These are phyloP conservation scores for Dissophora ornata DNA, from an alignment of 192 early-diverging fungal species.

Conservation along the genomic window DNA sequence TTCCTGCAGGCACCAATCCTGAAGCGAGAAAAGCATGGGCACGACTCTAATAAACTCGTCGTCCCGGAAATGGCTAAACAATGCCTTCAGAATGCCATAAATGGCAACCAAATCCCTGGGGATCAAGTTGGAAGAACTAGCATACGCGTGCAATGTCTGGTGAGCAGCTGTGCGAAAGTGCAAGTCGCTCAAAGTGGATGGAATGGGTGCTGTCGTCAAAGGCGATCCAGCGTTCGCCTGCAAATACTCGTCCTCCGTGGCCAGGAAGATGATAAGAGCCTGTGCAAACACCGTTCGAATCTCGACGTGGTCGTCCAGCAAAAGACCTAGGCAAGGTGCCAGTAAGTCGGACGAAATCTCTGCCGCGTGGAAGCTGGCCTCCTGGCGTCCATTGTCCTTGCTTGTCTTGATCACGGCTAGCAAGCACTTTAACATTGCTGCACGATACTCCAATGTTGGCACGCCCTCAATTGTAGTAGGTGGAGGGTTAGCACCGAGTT, in stretches of 20 bases:
- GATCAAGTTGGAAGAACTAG: constrained; percentile 18
- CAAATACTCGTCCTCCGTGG: constrained; percentile 38
- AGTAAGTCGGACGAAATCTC: constrained; percentile 55
- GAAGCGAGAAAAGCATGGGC: constrained; percentile 43
- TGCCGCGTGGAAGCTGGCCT: constrained; percentile 36
- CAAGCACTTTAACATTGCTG: constrained; percentile 59
- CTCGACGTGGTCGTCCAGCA: constrained; percentile 45
- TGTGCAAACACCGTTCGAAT: constrained; percentile 55
- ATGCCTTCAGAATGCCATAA: constrained; percentile 37
- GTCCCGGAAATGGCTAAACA: constrained; percentile 45
- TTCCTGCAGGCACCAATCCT: constrained; percentile 36
- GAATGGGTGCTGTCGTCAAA: constrained; percentile 22
- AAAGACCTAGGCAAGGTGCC: constrained; percentile 47
- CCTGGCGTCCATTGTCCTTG: constrained; percentile 48
- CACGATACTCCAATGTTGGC: constrained; percentile 52
- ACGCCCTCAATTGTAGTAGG: constrained; percentile 54
- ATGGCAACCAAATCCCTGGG: constrained; percentile 36
- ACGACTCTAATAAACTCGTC: constrained; percentile 50
- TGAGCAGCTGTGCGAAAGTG: constrained; percentile 48
- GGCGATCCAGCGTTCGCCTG: constrained; percentile 2
- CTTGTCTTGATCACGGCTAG: constrained; percentile 54
- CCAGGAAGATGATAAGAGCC: constrained; percentile 55
- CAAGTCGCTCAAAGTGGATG: constrained; percentile 38
- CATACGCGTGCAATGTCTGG: constrained; percentile 42
- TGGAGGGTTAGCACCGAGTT: constrained; percentile 17